Base-by-base conservation (phyloP, 2,329 filamentous ascomycete species). In the Sarocladium strictum region DNA sequence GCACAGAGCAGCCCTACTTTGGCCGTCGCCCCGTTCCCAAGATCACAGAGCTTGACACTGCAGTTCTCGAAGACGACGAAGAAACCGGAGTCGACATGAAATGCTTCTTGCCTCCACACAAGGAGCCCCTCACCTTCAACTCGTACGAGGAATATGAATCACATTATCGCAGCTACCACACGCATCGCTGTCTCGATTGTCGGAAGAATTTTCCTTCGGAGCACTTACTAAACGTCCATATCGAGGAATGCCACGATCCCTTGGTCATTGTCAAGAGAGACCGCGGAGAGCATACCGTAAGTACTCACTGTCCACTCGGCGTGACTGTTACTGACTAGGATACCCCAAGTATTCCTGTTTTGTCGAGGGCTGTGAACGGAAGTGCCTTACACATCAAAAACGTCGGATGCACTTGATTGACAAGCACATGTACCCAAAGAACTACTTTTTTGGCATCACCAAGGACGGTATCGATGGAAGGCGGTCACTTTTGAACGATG, bases 171-270 rank as follows among this genome's bases (percentile, higher is more conserved):
- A 85, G 89, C 65, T 76, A 80, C 21, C 94, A 97, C 69, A 81
- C 84, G 57, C 92, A 97, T 68, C 83, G 93, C 41, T 99, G 94
- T 66, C 75, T 85, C 10, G 87, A 91, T 64, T 99, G 94, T 68
- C 77, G 80, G 54, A 90, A 83, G 67, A 97, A 97, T 67, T 90
- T 97, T 58, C 94, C 94, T 1, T 91, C 90, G 1, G 79, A 85
- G 33, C 86, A 92, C 67, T 84, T 94, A 54, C 77, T 99, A 52
- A 77, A 80, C 55, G 71, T 97, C 45, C 94, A 99, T 66, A 92
- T 96, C 60, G 85, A 92, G 61, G 94, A 97, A 69, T 89, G 86
- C 60, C 94, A 97, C 69, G 91, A 99, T 70, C 83, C 90, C 7
- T 79, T 97, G 57, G 77, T 82, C 37, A 84, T 83, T 51, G 80